Percentiles rank a stretch among this genome's conserved stretches.
phyloP scores from a whole-genome alignment of 2,329 filamentous ascomycete genomes.

The Stagonosporopsis chrysanthemi region DNA sequence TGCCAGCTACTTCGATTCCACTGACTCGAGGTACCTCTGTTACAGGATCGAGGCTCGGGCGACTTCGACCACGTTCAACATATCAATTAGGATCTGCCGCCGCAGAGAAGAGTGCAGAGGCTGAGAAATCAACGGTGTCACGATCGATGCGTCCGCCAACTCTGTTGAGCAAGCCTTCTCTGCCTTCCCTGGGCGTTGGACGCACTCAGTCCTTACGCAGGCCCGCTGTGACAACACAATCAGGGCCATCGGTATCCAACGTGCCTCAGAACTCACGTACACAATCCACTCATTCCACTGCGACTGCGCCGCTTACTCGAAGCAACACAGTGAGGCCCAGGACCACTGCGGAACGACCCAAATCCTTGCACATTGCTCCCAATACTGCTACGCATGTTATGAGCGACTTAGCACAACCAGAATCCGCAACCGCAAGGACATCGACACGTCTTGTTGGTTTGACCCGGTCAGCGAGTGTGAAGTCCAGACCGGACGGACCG shows the following conservation, averaged over 20 bases:
- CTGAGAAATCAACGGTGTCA: slow-evolving; percentile 17
- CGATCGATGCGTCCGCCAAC: slow-evolving; percentile 30
- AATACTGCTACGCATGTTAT: slow-evolving; percentile 16
- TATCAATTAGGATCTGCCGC: slow-evolving; percentile 35
- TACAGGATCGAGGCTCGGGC: slow-evolving; percentile 20
- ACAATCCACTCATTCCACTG: slow-evolving; percentile 42
- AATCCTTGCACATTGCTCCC: slow-evolving; percentile 31
- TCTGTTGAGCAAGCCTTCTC: slow-evolving; percentile 28
- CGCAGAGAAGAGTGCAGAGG: slow-evolving; percentile 12
- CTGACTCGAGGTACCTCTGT: slow-evolving; percentile 11
- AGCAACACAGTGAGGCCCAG: slow-evolving; percentile 26
- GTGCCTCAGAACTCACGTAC: slow-evolving; percentile 39
- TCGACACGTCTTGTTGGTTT: slow-evolving; percentile 37
- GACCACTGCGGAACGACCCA: slow-evolving; percentile 31
- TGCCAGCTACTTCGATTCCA: slow-evolving; percentile 6
- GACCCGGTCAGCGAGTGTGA: slow-evolving; percentile 37
- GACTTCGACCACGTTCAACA: slow-evolving; percentile 41
- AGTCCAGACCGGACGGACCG: slow-evolving; percentile 25
- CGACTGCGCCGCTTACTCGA: slow-evolving; percentile 18
- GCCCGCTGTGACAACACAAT: slow-evolving; percentile 29
- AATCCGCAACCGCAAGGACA: slow-evolving; percentile 17
- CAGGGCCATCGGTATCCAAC: slow-evolving; percentile 18
- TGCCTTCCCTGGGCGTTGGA: slow-evolving; percentile 26
- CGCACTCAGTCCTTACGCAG: slow-evolving; percentile 45
- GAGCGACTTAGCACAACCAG: slow-evolving; percentile 19